Percentiles rank a stretch among this genome's conserved stretches.
Conservation (phyloP, 345 rosid species). For the Populus euphratica region DNA sequence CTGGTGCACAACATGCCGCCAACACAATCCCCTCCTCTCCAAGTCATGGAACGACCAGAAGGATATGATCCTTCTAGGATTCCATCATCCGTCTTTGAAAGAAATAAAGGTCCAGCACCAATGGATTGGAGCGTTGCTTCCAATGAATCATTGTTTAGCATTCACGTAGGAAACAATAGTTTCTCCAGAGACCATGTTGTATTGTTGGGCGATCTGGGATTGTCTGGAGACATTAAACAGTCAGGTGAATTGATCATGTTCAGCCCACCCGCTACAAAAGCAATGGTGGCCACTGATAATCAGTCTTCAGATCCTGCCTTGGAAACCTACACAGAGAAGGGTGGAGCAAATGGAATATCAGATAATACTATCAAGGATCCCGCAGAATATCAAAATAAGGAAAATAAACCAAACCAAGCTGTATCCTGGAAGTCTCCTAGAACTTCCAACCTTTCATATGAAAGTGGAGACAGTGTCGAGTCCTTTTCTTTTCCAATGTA, state of each 20-base stretch:
- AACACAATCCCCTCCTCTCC: conserved; percentile 59
- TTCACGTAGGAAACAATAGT: conserved; percentile 58
- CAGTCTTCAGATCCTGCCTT: not conserved
- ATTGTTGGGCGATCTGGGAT: conserved; percentile 17
- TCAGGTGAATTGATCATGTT: conserved; percentile 38
- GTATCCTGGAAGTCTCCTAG: conserved; percentile 34
- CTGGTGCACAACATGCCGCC: conserved; percentile 18
- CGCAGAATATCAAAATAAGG: conserved; percentile 10
- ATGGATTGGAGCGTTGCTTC: conserved; percentile 67
- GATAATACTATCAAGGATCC: conserved; percentile 6
- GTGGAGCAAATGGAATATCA: conserved; percentile 3
- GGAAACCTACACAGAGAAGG: conserved; percentile 18
- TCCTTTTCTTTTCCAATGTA: conserved; percentile 64
- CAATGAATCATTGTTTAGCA: conserved; percentile 66
- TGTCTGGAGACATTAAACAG: conserved; percentile 34
- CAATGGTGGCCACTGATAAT: not conserved
- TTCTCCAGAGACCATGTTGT: conserved; percentile 35
- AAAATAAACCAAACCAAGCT: conserved; percentile 19
- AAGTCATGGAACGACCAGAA: conserved; percentile 60
- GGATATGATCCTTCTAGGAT: conserved; percentile 51
- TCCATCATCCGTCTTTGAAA: conserved; percentile 52
- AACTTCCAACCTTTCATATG: conserved; percentile 35
- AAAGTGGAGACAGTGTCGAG: conserved; percentile 35
- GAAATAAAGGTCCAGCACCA: conserved; percentile 33
- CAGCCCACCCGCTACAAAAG: conserved; percentile 34